These are phyloP conservation scores for Trichopus zeylanicus DNA, from an alignment of 116 monocot genomes.

Conservation along the genomic window DNA sequence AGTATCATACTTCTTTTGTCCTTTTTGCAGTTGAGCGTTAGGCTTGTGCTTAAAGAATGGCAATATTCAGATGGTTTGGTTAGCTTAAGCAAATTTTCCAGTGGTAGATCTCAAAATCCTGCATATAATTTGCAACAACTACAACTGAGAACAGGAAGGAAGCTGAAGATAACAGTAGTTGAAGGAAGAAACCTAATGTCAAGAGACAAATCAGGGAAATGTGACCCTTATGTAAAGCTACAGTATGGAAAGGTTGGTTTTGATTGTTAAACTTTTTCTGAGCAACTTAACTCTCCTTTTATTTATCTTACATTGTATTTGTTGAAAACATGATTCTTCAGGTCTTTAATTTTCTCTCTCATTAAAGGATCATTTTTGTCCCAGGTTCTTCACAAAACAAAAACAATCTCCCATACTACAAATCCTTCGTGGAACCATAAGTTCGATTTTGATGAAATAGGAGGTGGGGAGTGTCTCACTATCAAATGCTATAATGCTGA, in stretches of 20 bases:
- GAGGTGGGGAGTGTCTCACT: conserved; percentile 77
- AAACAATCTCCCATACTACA: conserved; percentile 36
- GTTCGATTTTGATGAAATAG: conserved; percentile 86
- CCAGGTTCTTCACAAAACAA: conserved; percentile 68
- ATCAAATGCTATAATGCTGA: conserved; percentile 77
- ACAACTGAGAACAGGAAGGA: conserved; percentile 66
- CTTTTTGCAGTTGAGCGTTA: conserved; percentile 55
- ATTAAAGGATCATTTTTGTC: conserved; percentile 1
- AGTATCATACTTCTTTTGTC: background rate
- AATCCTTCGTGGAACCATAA: conserved; percentile 69
- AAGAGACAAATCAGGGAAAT: conserved; percentile 72
- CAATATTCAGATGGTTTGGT: conserved; percentile 79
- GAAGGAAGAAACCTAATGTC: conserved; percentile 55
- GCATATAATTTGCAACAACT: conserved; percentile 21
- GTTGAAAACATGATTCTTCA: too few relatives aligned
- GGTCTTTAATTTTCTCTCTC: background rate
- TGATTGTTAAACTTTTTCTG: background rate
- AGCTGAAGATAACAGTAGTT: conserved; percentile 51
- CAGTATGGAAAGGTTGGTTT: conserved; percentile 83
- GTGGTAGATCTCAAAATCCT: conserved; percentile 23
- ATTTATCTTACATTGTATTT: too few relatives aligned
- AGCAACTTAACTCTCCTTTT: background rate
- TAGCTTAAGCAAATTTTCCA: conserved; percentile 20
- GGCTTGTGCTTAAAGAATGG: conserved; percentile 85
- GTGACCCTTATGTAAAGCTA: conserved; percentile 79